Evolutionary conservation across 495 filamentous ascomycete species (phyloP).

Genomic region (Penicillium cinerascens): DNA sequence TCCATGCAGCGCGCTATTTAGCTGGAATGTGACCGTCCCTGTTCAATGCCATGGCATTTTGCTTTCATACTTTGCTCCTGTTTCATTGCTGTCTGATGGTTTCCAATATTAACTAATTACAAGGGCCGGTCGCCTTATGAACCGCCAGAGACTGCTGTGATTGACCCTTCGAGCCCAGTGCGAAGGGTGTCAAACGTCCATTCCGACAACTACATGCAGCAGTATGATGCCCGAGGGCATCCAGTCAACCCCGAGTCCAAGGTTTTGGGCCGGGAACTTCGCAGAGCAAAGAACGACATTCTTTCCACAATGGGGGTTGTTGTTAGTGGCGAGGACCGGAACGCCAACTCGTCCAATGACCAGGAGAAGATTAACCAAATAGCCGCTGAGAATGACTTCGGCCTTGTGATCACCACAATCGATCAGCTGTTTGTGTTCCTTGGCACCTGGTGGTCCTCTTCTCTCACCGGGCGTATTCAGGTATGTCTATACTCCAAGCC

Average conservation of each 20-base stretch:
- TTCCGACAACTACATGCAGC: slow-evolving; percentile 52
- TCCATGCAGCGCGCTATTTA: neutral
- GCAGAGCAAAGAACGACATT: slow-evolving; percentile 56
- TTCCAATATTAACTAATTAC: slow-evolving; percentile 19
- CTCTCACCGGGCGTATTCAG: slow-evolving; percentile 45
- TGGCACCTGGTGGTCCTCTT: slow-evolving; percentile 43
- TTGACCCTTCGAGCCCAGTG: slow-evolving; percentile 17
- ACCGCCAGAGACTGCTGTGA: slow-evolving; percentile 40
- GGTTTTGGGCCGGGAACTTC: slow-evolving; percentile 37
- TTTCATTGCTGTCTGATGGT: neutral
- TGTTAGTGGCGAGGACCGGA: slow-evolving; percentile 43
- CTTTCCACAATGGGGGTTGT: slow-evolving; percentile 55
- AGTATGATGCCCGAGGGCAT: slow-evolving; percentile 68
- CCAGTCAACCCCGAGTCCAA: slow-evolving; percentile 59
- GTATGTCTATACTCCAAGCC: slow-evolving; percentile 19
- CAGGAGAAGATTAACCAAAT: slow-evolving; percentile 42
- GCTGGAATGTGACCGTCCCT: neutral
- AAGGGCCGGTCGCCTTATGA: slow-evolving; percentile 74
- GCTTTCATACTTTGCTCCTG: neutral
- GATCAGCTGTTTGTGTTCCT: slow-evolving; percentile 41
- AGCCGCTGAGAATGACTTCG: slow-evolving; percentile 48
- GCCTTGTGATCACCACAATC: slow-evolving; percentile 43
- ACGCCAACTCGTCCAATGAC: slow-evolving; percentile 30
- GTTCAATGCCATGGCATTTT: neutral
- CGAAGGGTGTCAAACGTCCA: slow-evolving; percentile 36